Base-by-base conservation (phyloP, 805 yeast species). In the Metschnikowia cubensis region DNA sequence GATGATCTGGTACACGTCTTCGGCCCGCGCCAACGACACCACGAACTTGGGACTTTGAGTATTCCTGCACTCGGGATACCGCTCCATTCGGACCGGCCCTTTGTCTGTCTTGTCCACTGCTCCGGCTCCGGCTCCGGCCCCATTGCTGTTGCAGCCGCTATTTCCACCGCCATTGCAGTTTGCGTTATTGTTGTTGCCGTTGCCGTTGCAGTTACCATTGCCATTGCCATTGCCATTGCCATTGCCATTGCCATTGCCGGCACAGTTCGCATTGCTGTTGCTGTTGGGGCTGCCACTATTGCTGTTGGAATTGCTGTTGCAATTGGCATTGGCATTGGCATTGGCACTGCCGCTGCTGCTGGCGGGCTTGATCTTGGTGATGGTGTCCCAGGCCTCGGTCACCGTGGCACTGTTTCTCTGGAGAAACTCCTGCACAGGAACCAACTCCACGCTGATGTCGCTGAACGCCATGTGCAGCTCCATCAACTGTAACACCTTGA, bases 401-500 rank as follows among this genome's bases (percentile, higher is more conserved):
- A 43, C 46, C 20, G 46, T 35, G 14, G 39, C 39, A 20, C 39
- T 35, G 35, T 35, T 35, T n/a, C 39, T 22, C 33, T 35, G 46
- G 22, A 35, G 17, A 13, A 35, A 43, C 17, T 43, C 46, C 5
- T 17, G 39, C 13, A 21, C 22, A 3, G 14, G 61, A 34, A 70
- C 58, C 35, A 60, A 65, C 14, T 58, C 57, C 10, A 59, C 55
- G 41, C 46, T 37, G 22, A 35, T 54, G 36, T 67, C 78, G 52
- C 66, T 68, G 53, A 84, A 69, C 1, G 87, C 85, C 13, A 82
- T 81, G 62, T 81, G 86, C 60, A 86, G 90, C 63, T 86, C 90
- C 59, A 82, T 82, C 59, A 79, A 81, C 62, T 85, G 90, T 56
- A 77, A 71, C 60, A 81, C 71, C 63, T 85, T 85, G 65, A 87